phyloP scores from a whole-genome alignment of 371 early-diverging fungal genomes.

The Zychaea mexicana region DNA sequence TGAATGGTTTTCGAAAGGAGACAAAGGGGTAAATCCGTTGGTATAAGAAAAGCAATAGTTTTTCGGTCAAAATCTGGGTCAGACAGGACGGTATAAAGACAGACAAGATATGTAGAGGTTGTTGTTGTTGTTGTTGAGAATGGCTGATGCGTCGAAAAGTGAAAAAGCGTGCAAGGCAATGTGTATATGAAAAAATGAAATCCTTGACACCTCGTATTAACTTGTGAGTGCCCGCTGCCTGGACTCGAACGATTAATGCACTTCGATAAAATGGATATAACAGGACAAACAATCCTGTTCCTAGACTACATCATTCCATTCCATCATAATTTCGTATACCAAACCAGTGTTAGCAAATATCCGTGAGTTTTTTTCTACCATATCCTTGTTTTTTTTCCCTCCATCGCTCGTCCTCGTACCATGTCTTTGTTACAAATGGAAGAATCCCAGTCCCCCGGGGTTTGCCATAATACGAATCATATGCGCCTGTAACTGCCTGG shows the following conservation, averaged over 20 bases:
- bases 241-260: constrained; percentile 58
- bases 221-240: constrained; percentile 27
- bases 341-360: too few species aligned
- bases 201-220: constrained; percentile 16
- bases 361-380: not conserved
- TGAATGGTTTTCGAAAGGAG: constrained; percentile 2
- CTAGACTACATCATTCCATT: not conserved
- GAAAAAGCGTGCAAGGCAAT: constrained; percentile 46
- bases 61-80: constrained; percentile 52
- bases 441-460: not conserved
- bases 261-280: constrained; percentile 59
- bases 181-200: constrained; percentile 43
- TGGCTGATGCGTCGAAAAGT: constrained; percentile 18
- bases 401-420: constrained; percentile 15
- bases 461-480: constrained; percentile 38
- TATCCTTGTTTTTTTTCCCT: too few species aligned
- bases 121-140: constrained; percentile 24
- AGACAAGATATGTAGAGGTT: too few species aligned
- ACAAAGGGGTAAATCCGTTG: constrained; percentile 29
- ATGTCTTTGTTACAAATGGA: not conserved
- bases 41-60: constrained; percentile 50
- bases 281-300: constrained; percentile 41
- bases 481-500: constrained; percentile 55
- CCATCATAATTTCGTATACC: too few species aligned
- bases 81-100: constrained; percentile 56